phyloP scores from a whole-genome alignment of 768 basidiomycete species.

The Sarcomyxa edulis region DNA sequence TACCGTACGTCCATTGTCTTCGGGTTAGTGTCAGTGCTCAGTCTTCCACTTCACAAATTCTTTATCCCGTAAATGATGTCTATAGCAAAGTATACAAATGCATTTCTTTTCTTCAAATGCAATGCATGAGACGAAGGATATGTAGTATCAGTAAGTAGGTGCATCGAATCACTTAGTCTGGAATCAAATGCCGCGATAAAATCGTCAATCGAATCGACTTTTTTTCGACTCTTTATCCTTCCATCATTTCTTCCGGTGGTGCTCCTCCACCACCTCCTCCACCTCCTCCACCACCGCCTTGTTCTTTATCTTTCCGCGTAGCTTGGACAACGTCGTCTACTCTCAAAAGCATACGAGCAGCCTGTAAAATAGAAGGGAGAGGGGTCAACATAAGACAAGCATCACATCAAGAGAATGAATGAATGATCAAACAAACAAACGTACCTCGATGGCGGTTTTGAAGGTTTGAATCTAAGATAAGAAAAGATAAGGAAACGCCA shows the following conservation, averaged over 20 bases:
- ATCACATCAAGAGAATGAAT: constrained; percentile 2
- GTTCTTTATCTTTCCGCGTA: constrained; percentile 68
- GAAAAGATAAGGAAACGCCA: not conserved
- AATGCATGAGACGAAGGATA: too few relatives aligned
- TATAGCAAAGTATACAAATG: too few relatives aligned
- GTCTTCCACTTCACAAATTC: too few relatives aligned
- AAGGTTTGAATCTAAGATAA: constrained; percentile 77
- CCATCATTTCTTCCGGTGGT: constrained; percentile 56
- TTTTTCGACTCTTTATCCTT: constrained; percentile 8
- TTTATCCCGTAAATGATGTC: too few relatives aligned
- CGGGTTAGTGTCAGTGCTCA: too few relatives aligned
- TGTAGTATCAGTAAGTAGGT: too few relatives aligned
- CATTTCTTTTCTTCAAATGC: too few relatives aligned
- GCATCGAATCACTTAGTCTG: too few relatives aligned
- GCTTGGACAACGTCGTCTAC: constrained; percentile 95
- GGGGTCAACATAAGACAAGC: too few relatives aligned
- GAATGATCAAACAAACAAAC: constrained; percentile 6
- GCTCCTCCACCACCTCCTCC: constrained; percentile 36
- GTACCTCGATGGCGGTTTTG: constrained; percentile 95
- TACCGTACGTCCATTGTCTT: too few relatives aligned
- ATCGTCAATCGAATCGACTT: too few relatives aligned
- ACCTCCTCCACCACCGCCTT: constrained; percentile 38
- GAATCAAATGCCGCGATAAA: too few relatives aligned
- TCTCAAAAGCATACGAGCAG: constrained; percentile 84
- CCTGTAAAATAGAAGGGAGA: constrained; percentile 45